These are phyloP conservation scores for Colletotrichum sp. DNA, from an alignment of 2,329 filamentous ascomycete species.

Conservation along the genomic window DNA sequence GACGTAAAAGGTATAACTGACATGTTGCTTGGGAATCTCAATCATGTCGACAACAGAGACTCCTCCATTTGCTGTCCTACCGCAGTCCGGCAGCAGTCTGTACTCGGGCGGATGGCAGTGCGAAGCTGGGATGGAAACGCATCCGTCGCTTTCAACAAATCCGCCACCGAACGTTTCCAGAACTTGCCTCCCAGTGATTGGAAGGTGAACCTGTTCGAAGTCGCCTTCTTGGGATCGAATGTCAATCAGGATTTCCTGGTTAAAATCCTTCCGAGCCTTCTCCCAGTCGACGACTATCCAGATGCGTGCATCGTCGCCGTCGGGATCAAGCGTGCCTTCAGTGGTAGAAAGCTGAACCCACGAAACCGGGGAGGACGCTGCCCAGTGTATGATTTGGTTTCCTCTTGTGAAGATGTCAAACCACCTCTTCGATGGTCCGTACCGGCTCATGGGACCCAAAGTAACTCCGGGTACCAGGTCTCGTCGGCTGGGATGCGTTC, in stretches of 20 bases:
- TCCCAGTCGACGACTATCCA: slow-evolving; percentile 36
- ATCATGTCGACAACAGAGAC: slow-evolving; percentile 22
- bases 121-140: slow-evolving; percentile 36
- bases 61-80: slow-evolving; percentile 25
- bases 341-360: slow-evolving; percentile 33
- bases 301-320: slow-evolving; percentile 33
- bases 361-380: slow-evolving; percentile 31
- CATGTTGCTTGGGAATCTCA: slow-evolving; percentile 22
- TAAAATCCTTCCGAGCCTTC: slow-evolving; percentile 39
- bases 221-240: slow-evolving; percentile 37
- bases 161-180: slow-evolving; percentile 35
- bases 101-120: slow-evolving; percentile 22
- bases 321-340: slow-evolving; percentile 31
- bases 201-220: slow-evolving; percentile 38
- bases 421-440: slow-evolving; percentile 32
- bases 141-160: slow-evolving; percentile 36
- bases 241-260: slow-evolving; percentile 45
- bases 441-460: slow-evolving; percentile 33
- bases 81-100: slow-evolving; percentile 32
- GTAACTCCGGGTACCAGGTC: slow-evolving; percentile 33
- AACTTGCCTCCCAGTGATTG: slow-evolving; percentile 21
- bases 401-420: slow-evolving; percentile 40
- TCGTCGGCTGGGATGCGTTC: slow-evolving; percentile 43
- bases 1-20: slow-evolving; percentile 34
- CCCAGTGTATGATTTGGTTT: slow-evolving; percentile 32